Conservation (phyloP, 768 basidiomycete genomes). For the Lentinula sp. region DNA sequence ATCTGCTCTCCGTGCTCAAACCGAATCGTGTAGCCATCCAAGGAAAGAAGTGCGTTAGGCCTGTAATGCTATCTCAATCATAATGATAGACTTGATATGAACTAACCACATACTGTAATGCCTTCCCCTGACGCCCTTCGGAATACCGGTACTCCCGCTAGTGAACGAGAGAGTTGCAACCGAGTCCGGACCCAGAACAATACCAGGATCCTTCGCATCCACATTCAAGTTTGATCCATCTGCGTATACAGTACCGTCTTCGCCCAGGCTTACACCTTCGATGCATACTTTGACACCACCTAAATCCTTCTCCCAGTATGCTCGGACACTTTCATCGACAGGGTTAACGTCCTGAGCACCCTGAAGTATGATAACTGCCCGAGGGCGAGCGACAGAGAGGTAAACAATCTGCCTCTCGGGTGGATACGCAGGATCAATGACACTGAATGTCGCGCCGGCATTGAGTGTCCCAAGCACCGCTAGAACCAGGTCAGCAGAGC, state of each 20-base stretch:
- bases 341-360: conserved; percentile 81
- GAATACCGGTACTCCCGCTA: conserved; percentile 94
- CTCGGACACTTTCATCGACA: conserved; percentile 54
- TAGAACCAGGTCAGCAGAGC: conserved; percentile 93
- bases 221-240: conserved; percentile 45
- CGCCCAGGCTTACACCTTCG: conserved; percentile 84
- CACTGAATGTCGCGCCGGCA: conserved; percentile 94
- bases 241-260: conserved; percentile 56
- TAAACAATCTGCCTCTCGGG: conserved; percentile 90
- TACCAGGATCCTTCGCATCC: conserved; percentile 68
- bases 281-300: conserved; percentile 57
- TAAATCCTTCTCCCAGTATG: conserved; percentile 73
- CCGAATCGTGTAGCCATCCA: conserved; percentile 95
- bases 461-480: conserved; percentile 97
- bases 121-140: conserved; percentile 94
- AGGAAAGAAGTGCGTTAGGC: conserved; percentile 95
- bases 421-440: conserved; percentile 98
- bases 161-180: conserved; percentile 95
- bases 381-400: conserved; percentile 86
- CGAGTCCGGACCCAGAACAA: conserved; percentile 91
- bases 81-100: background rate
- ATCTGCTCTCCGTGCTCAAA: conserved; percentile 67
- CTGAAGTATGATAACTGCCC: conserved; percentile 84
- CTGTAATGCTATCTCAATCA: background rate
- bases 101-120: conserved; percentile 61